Percentiles rank a stretch among this genome's conserved stretches.
These are phyloP conservation scores for Pelargonium myrrhifolium DNA, from an alignment of 441 rosid genomes.

Conservation along the genomic window DNA sequence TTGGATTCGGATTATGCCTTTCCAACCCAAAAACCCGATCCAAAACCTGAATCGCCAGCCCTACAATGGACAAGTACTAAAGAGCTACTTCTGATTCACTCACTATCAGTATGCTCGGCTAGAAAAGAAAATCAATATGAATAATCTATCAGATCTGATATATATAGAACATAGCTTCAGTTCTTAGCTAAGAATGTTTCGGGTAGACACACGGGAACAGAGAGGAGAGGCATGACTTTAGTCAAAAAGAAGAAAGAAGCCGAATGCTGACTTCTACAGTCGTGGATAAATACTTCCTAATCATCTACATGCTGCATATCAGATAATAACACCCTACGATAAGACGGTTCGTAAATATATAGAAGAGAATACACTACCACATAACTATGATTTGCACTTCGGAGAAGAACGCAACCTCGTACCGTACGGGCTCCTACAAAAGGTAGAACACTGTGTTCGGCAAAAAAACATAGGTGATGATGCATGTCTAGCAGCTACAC, in stretches of 20 bases:
- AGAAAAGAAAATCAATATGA: too few species aligned
- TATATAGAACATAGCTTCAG: too few species aligned
- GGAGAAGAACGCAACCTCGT: background rate
- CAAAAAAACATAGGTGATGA: constrained; percentile 13
- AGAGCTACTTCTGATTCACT: too few species aligned
- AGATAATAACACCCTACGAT: background rate
- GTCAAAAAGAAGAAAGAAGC: background rate
- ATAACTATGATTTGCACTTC: background rate
- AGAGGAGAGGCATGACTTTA: background rate
- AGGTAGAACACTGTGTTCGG: constrained; percentile 24
- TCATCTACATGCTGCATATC: background rate
- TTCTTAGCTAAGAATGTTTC: too few species aligned
- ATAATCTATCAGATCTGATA: too few species aligned
- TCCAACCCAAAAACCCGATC: too few species aligned
- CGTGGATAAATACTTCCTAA: background rate
- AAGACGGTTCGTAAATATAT: background rate
- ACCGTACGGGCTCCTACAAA: constrained; percentile 18
- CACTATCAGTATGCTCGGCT: too few species aligned
- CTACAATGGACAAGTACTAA: too few species aligned
- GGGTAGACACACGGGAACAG: background rate
- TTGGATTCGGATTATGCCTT: too few species aligned
- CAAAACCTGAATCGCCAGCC: too few species aligned
- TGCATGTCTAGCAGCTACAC: constrained; percentile 7
- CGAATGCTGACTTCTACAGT: background rate
- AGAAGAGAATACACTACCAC: background rate